A percentile compares a stretch with the other conserved stretches of the same genome.
phyloP scores from a whole-genome alignment of 2,329 filamentous ascomycete species.

The Alternaria solani region DNA sequence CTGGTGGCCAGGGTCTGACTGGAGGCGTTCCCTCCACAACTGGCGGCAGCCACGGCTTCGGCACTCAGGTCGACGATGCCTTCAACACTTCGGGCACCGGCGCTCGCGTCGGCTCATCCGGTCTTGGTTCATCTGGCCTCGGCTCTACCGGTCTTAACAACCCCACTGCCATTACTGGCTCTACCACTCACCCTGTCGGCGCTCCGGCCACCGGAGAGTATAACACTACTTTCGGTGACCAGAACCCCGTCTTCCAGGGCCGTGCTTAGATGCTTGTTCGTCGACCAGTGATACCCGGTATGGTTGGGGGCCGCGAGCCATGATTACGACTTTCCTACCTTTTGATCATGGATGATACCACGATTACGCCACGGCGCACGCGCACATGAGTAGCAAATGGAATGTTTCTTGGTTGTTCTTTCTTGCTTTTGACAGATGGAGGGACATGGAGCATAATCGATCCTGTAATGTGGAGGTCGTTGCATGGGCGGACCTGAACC shows the following conservation, averaged over 20 bases:
- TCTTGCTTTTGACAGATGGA: not conserved
- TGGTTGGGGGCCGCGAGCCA: slow-evolving; percentile 15
- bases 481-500: not conserved
- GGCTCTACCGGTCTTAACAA: slow-evolving; percentile 12
- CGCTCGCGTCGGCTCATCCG: slow-evolving; percentile 13
- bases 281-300: slow-evolving; percentile 16
- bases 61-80: slow-evolving; percentile 57
- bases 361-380: slow-evolving; percentile 29
- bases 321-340: slow-evolving; percentile 34
- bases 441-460: not conserved
- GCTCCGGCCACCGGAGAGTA: slow-evolving; percentile 20
- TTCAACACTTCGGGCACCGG: slow-evolving; percentile 41
- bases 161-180: slow-evolving; percentile 16
- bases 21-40: slow-evolving; percentile 14
- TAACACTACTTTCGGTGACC: slow-evolving; percentile 53
- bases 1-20: slow-evolving; percentile 20
- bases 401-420: slow-evolving; percentile 12
- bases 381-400: slow-evolving; percentile 29
- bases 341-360: slow-evolving; percentile 47
- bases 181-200: slow-evolving; percentile 22
- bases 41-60: slow-evolving; percentile 43
- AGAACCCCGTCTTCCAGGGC: slow-evolving; percentile 56
- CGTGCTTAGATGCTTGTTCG: slow-evolving; percentile 30
- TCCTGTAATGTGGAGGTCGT: slow-evolving; percentile 26
- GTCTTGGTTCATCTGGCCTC: slow-evolving; percentile 13